phyloP scores from a whole-genome alignment of 306 rosid genomes.

The Pachyrhizus erosus region DNA sequence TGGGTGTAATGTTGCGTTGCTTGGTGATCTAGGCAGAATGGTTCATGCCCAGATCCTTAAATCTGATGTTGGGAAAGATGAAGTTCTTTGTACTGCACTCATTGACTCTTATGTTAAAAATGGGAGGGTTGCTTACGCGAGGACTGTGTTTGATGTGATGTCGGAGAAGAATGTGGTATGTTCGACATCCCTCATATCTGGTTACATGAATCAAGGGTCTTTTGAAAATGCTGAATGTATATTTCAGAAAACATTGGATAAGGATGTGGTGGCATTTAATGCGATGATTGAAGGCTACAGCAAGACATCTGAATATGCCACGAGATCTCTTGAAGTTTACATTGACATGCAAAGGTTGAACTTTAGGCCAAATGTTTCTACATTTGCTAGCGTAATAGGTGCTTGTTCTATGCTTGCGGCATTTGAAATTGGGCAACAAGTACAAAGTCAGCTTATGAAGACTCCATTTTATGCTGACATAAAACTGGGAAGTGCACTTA shows the following conservation, averaged over 20 bases:
- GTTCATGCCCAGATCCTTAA: slow-evolving; percentile 77
- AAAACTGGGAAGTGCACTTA: slow-evolving; percentile 82
- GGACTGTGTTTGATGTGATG: slow-evolving; percentile 77
- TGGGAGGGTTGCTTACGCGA: slow-evolving; percentile 63
- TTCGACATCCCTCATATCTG: slow-evolving; percentile 85
- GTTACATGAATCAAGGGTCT: slow-evolving; percentile 79
- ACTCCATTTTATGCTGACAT: slow-evolving; percentile 58
- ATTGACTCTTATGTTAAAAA: slow-evolving; percentile 76
- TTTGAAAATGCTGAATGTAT: slow-evolving; percentile 73
- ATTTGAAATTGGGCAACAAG: slow-evolving; percentile 76
- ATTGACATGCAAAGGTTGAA: slow-evolving; percentile 71
- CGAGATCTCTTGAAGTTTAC: slow-evolving; percentile 72
- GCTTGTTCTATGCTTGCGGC: slow-evolving; percentile 77
- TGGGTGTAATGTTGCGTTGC: slow-evolving; percentile 35
- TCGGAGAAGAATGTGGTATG: slow-evolving; percentile 70
- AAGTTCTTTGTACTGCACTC: slow-evolving; percentile 81
- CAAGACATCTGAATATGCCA: slow-evolving; percentile 63
- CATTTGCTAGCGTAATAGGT: slow-evolving; percentile 89
- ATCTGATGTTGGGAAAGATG: slow-evolving; percentile 67
- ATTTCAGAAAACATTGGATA: slow-evolving; percentile 62
- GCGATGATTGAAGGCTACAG: slow-evolving; percentile 98
- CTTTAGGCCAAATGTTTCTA: slow-evolving; percentile 79
- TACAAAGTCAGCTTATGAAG: slow-evolving; percentile 80
- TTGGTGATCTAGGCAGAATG: slow-evolving; percentile 60
- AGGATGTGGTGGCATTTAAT: slow-evolving; percentile 84